Evolutionary conservation across 495 filamentous ascomycete genomes (phyloP).

Genomic region (Zalerion maritima): DNA sequence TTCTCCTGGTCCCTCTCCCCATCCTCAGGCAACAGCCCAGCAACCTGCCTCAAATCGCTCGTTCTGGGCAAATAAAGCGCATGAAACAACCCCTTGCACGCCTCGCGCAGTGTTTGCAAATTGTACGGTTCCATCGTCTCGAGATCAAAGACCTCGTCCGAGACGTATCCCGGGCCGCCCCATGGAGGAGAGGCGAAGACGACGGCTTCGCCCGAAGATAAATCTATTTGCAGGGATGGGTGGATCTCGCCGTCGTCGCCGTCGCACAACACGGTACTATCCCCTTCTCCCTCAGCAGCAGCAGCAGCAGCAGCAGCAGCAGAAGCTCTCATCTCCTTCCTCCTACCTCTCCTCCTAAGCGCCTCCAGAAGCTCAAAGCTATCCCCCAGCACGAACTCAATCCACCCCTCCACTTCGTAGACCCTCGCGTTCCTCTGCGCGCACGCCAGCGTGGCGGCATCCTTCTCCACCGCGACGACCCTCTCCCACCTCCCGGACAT

Average conservation of each 20-base stretch:
- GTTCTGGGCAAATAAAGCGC: slow-evolving; percentile 81
- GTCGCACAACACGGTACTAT: slow-evolving; percentile 9
- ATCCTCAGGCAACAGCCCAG: slow-evolving; percentile 32
- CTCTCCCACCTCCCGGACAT: slow-evolving; percentile 57
- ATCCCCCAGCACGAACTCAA: slow-evolving; percentile 74
- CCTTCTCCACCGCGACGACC: slow-evolving; percentile 78
- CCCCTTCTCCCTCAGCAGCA: slow-evolving; percentile 5
- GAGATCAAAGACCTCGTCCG: slow-evolving; percentile 71
- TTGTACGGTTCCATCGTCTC: slow-evolving; percentile 76
- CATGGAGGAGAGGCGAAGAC: slow-evolving; percentile 90
- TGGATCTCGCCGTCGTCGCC: slow-evolving; percentile 12
- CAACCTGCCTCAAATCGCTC: slow-evolving; percentile 73
- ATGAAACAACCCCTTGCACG: slow-evolving; percentile 37
- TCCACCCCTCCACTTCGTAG: slow-evolving; percentile 65
- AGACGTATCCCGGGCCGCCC: slow-evolving; percentile 77
- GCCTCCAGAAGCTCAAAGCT: slow-evolving; percentile 44
- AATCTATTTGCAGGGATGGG: slow-evolving; percentile 21
- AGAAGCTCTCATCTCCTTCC: slow-evolving; percentile 26
- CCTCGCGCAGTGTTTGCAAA: slow-evolving; percentile 42
- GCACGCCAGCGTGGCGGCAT: slow-evolving; percentile 62
- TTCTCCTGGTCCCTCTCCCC: slow-evolving; percentile 26
- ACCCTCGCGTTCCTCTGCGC: slow-evolving; percentile 84
- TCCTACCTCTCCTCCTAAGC: slow-evolving; percentile 9
- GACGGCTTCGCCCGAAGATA: slow-evolving; percentile 27
- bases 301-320: slow-evolving; percentile 4